Conservation (phyloP, 495 filamentous ascomycete species). For the Platismatia glauca region DNA sequence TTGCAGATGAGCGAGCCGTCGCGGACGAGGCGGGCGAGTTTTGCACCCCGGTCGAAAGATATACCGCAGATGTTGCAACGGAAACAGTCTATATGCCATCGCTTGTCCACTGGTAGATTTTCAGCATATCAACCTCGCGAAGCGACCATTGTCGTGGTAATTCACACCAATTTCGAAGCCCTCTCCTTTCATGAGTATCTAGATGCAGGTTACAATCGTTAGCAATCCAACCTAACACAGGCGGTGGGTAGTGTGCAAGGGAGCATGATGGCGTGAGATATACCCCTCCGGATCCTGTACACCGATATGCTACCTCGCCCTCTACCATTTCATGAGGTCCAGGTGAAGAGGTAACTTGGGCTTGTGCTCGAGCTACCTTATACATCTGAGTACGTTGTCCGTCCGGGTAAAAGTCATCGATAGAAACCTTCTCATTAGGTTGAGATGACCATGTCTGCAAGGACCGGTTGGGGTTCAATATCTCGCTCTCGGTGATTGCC, state of each 20-base stretch:
- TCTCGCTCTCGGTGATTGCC: slow-evolving; percentile 5
- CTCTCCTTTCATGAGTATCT: slow-evolving; percentile 97
- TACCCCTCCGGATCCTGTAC: slow-evolving; percentile 97
- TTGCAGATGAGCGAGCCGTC: slow-evolving; percentile 98
- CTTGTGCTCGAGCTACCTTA: neutral
- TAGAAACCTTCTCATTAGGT: neutral
- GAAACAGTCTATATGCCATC: slow-evolving; percentile 99
- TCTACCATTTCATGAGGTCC: slow-evolving; percentile 40
- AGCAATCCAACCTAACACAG: slow-evolving; percentile 12
- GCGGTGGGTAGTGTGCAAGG: slow-evolving; percentile 17
- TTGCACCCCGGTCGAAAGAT: slow-evolving; percentile 94
- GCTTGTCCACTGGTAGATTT: slow-evolving; percentile 65
- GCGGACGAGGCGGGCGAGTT: slow-evolving; percentile 89
- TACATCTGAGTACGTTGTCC: neutral
- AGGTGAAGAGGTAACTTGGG: neutral
- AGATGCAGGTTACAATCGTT: slow-evolving; percentile 17
- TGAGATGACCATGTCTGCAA: slow-evolving; percentile 12
- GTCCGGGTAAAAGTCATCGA: neutral
- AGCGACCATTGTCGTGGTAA: slow-evolving; percentile 6
- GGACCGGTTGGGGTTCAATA: slow-evolving; percentile 5
- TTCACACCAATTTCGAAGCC: too few relatives aligned
- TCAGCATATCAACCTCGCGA: slow-evolving; percentile 21
- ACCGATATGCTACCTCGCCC: slow-evolving; percentile 80
- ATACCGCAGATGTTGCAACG: slow-evolving; percentile 94
- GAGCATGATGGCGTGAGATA: slow-evolving; percentile 21